Base-by-base conservation (phyloP, 306 rosid species). In the Rubus parviflorus region DNA sequence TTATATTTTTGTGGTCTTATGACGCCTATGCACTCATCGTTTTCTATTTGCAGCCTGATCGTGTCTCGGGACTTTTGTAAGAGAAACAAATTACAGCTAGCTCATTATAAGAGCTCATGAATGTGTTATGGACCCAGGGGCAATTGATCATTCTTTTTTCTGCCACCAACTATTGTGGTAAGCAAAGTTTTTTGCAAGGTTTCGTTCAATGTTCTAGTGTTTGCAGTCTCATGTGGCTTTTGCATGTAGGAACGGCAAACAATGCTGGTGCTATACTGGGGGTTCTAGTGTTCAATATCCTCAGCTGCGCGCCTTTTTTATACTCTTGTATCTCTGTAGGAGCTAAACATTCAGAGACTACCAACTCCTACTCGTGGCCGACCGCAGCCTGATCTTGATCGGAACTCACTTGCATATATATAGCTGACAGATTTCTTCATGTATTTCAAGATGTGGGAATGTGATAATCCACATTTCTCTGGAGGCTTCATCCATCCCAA, bases 101-200 rank as follows among this genome's bases (percentile, higher is more conserved):
- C 96, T 96, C 63, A 96, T 96, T 75, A 84, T 96, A 82, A 91
- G 99, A 81, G 99, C 99, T 78, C 99, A 96, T 70, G 99, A 96
- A 87, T 96, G 99, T 82, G 99, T 96, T 68, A 96, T 96, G 99
- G 99, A 96, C 99, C 75, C 98, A 92, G 85, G 99, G 99, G 83
- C 99, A 96, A 78, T 70, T 96, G 80, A 96, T 96, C 74, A 96
- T 98, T 17, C 97, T 96, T n/a, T 96, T 96, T 80, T 96, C 99
- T 62, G 99, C 99, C 22, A 96, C 99, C 23, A 96, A 96, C 82
- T 96, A 96, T 79, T 96, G 99, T 64, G 99, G 99, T 92, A 87
- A 87, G 93, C 40, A 75, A 68, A 77, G 43, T 15, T 48, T 35
- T 42, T 40, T 40, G 52, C 46, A 41, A n/a, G 30, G 40, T 73